Percentiles rank a stretch among this genome's conserved stretches.
Evolutionary conservation across 2,329 filamentous ascomycete species (phyloP).

Genomic region (Anthostomella pinea): DNA sequence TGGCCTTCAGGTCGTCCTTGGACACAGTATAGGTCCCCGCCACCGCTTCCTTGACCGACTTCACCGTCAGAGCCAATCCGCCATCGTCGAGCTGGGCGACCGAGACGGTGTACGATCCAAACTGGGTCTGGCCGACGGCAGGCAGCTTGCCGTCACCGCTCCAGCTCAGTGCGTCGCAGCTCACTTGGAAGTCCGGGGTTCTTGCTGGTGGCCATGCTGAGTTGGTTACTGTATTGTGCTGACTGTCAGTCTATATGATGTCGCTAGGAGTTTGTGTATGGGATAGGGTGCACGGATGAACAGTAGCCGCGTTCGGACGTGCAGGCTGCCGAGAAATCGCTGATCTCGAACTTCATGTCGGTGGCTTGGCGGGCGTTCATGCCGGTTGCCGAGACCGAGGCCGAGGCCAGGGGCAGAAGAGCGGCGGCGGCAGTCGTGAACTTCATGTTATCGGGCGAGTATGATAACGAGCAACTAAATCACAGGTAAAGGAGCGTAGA

Average conservation of each 20-base stretch:
- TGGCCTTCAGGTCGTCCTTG: neutral
- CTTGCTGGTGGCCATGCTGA: conserved; percentile 6
- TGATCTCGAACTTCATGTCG: conserved; percentile 6
- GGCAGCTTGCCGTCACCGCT: conserved; percentile 9
- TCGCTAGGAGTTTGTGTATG: neutral
- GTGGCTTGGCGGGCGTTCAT: conserved; percentile 3
- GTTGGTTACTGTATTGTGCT: conserved; percentile 2
- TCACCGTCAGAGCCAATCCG: conserved; percentile 7
- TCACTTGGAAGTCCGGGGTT: conserved; percentile 3
- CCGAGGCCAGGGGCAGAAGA: conserved; percentile 6
- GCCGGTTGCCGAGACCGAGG: conserved; percentile 4
- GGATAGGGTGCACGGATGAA: conserved; percentile 1
- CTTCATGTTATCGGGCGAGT: conserved; percentile 5
- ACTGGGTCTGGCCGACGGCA: conserved; percentile 11
- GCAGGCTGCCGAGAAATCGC: conserved; percentile 4
- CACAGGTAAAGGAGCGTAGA: conserved; percentile 3
- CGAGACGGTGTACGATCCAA: conserved; percentile 12
- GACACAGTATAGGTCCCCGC: neutral
- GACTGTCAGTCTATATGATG: conserved; percentile 1
- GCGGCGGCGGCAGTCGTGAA: conserved; percentile 1
- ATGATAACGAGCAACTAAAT: conserved; percentile 2
- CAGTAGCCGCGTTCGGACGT: neutral
- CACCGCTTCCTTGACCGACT: neutral
- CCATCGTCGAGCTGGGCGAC: conserved; percentile 9
- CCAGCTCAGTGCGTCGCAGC: conserved; percentile 3